A percentile compares a stretch with the other conserved stretches of the same genome.
Conservation (phyloP, 2,329 filamentous ascomycete species). For the Alternaria gansuensis region DNA sequence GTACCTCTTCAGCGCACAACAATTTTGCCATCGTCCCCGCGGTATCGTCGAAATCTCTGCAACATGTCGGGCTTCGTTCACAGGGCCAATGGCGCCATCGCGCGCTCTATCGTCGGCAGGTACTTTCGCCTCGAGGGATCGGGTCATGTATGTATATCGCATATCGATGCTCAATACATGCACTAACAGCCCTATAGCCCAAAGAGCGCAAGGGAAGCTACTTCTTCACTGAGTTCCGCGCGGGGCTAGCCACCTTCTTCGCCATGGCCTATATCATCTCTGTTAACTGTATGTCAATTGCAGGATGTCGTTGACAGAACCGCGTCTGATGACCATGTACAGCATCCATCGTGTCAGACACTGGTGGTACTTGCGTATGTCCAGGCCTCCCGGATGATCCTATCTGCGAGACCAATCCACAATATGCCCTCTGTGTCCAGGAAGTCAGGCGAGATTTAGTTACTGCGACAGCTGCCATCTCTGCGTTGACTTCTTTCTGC, state of each 20-base stretch:
- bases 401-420: conserved; percentile 63
- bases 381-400: conserved; percentile 56
- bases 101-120: conserved; percentile 48
- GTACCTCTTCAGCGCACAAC: conserved; percentile 9
- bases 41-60: conserved; percentile 23
- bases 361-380: conserved; percentile 80
- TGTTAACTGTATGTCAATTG: conserved; percentile 58
- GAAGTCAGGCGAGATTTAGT: conserved; percentile 79
- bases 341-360: conserved; percentile 72
- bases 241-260: conserved; percentile 75
- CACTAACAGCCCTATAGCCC: conserved; percentile 20
- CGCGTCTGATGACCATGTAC: conserved; percentile 21
- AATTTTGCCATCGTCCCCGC: conserved; percentile 14
- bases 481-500: conserved; percentile 79
- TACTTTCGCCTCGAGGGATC: conserved; percentile 81
- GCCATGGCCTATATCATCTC: conserved; percentile 69
- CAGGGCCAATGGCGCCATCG: conserved; percentile 47
- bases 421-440: conserved; percentile 70
- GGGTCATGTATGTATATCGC: conserved; percentile 72
- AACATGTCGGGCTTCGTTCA: conserved; percentile 48
- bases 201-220: conserved; percentile 76
- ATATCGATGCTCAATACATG: background rate
- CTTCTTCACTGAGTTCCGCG: conserved; percentile 86
- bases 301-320: conserved; percentile 44
- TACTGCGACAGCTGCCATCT: conserved; percentile 84